A percentile compares a stretch with the other conserved stretches of the same genome.
phyloP scores from a whole-genome alignment of 345 rosid species.

The Angophora floribunda region DNA sequence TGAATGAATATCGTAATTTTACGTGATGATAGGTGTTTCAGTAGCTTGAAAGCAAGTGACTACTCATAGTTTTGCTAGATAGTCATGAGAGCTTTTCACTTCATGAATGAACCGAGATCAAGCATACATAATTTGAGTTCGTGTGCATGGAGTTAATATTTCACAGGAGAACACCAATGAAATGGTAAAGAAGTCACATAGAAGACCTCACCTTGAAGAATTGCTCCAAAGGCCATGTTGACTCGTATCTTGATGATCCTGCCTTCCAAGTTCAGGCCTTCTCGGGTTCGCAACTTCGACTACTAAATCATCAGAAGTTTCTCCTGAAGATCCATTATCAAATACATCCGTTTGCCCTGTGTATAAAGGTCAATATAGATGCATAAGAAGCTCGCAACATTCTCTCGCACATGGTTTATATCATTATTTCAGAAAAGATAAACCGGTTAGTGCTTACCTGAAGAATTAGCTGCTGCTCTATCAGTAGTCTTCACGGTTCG shows the following conservation, averaged over 20 bases:
- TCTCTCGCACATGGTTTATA: neutral
- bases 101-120: neutral
- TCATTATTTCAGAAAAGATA: neutral
- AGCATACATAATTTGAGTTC: neutral
- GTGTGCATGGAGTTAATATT: neutral
- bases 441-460: slow-evolving; percentile 21
- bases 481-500: slow-evolving; percentile 79
- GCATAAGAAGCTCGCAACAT: neutral
- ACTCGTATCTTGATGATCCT: slow-evolving; percentile 28
- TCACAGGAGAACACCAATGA: neutral
- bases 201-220: slow-evolving; percentile 40
- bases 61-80: neutral
- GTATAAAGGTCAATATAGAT: neutral
- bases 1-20: neutral
- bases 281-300: slow-evolving; percentile 52
- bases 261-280: slow-evolving; percentile 41
- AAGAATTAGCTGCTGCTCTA: slow-evolving; percentile 46
- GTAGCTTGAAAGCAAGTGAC: neutral
- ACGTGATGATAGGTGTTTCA: neutral
- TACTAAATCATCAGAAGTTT: slow-evolving; percentile 83
- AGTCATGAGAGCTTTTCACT: neutral
- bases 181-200: neutral
- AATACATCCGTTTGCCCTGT: slow-evolving; percentile 61
- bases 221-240: slow-evolving; percentile 58
- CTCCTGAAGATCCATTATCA: slow-evolving; percentile 80